These are phyloP conservation scores for Cytospora schulzeri DNA, from an alignment of 2,329 filamentous ascomycete genomes.

Conservation along the genomic window DNA sequence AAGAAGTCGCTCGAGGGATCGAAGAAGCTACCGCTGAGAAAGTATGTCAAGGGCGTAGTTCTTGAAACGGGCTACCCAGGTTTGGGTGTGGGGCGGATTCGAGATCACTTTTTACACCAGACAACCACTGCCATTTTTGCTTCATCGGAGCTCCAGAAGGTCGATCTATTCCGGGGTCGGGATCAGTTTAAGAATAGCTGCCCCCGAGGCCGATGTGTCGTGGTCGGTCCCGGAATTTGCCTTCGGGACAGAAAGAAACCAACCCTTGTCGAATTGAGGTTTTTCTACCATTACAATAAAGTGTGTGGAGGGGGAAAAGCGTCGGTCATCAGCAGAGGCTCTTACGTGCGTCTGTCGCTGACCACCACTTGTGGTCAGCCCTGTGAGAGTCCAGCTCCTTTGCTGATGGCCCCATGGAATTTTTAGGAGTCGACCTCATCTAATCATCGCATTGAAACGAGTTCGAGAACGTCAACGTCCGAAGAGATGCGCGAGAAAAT, in stretches of 20 bases:
- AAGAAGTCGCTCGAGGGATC: conserved; percentile 43
- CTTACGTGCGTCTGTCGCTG: conserved; percentile 21
- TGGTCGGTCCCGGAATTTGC: not conserved
- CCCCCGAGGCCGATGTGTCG: not conserved
- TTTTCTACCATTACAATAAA: not conserved
- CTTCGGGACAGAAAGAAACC: not conserved
- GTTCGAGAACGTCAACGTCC: not conserved
- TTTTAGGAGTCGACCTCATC: conserved; percentile 10
- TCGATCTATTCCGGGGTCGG: not conserved
- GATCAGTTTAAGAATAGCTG: not conserved
- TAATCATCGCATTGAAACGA: conserved; percentile 4
- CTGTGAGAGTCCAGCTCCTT: conserved; percentile 3
- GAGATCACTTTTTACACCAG: not conserved
- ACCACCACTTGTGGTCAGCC: conserved; percentile 17
- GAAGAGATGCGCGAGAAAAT: conserved; percentile 2
- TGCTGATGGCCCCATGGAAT: conserved; percentile 12
- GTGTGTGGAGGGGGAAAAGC: not conserved
- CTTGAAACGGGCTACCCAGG: not conserved
- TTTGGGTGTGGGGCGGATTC: conserved; percentile 8
- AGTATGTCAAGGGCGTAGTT: not conserved
- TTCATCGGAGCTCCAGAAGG: not conserved
- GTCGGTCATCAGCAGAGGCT: conserved; percentile 1
- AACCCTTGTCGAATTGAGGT: not conserved
- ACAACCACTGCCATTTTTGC: not conserved
- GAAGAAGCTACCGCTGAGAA: conserved; percentile 39